These are phyloP conservation scores for Ustilago sp. DNA, from an alignment of 1,284 basidiomycete species.

Conservation along the genomic window DNA sequence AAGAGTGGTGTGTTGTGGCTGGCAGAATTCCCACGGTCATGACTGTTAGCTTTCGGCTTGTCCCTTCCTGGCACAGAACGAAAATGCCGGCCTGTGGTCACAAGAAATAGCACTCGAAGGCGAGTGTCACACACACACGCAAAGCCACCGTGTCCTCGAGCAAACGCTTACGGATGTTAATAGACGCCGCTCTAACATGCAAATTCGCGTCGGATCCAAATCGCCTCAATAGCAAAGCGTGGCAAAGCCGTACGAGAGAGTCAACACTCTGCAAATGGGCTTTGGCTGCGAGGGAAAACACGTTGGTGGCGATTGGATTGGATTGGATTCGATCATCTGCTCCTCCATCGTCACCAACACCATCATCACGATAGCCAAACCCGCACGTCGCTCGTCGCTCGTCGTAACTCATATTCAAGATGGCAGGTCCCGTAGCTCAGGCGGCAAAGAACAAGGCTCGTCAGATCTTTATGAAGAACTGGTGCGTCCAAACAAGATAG, in stretches of 20 bases:
- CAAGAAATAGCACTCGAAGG: neutral
- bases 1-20: too few relatives aligned
- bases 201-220: too few relatives aligned
- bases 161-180: neutral
- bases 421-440: slow-evolving; percentile 50
- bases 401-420: slow-evolving; percentile 15
- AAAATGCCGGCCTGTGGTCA: neutral
- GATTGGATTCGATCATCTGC: neutral
- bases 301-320: neutral
- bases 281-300: neutral
- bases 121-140: neutral
- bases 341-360: neutral
- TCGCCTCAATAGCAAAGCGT: neutral
- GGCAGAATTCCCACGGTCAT: too few relatives aligned
- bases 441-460: slow-evolving; percentile 58
- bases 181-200: too few relatives aligned
- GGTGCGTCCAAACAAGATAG: slow-evolving; percentile 35
- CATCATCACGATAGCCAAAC: neutral
- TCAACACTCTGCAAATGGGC: neutral
- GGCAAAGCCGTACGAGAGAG: slow-evolving; percentile 1
- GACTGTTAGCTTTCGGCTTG: neutral
- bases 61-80: neutral
- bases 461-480: slow-evolving; percentile 62
- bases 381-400: slow-evolving; percentile 1
- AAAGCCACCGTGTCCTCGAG: neutral